Evolutionary conservation across 306 rosid species (phyloP).

Genomic region (Spatholobus suberectus): DNA sequence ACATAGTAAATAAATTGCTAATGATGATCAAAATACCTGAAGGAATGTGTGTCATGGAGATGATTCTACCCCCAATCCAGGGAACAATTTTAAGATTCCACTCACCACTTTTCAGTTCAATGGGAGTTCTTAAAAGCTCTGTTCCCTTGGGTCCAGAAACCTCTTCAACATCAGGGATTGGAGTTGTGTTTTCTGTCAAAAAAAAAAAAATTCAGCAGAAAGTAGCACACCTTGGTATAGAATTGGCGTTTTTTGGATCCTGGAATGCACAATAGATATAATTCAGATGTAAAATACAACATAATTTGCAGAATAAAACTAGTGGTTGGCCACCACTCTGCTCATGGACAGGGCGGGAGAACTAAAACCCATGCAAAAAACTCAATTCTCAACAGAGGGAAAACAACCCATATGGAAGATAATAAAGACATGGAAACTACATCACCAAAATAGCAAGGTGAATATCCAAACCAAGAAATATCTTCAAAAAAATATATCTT

Average conservation of each 20-base stretch:
- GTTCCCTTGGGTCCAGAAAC: constrained; percentile 68
- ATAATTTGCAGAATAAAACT: constrained; percentile 18
- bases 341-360: constrained; percentile 9
- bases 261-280: constrained; percentile 12
- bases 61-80: constrained; percentile 96
- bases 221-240: constrained; percentile 15
- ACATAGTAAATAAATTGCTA: neutral
- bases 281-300: constrained; percentile 23
- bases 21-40: constrained; percentile 65
- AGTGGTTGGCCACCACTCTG: constrained; percentile 22
- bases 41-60: constrained; percentile 83
- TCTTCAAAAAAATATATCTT: neutral
- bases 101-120: constrained; percentile 74
- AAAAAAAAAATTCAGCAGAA: constrained; percentile 27
- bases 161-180: constrained; percentile 71
- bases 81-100: constrained; percentile 85
- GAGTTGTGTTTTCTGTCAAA: constrained; percentile 68
- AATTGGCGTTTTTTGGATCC: neutral
- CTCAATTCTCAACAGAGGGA: neutral
- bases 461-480: constrained; percentile 16
- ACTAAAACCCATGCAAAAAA: constrained; percentile 30
- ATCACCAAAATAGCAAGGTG: constrained; percentile 7
- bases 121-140: constrained; percentile 67
- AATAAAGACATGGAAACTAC: constrained; percentile 2
- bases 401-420: neutral